Evolutionary conservation across 768 basidiomycete species (phyloP).

Genomic region (Podaxis sp.): DNA sequence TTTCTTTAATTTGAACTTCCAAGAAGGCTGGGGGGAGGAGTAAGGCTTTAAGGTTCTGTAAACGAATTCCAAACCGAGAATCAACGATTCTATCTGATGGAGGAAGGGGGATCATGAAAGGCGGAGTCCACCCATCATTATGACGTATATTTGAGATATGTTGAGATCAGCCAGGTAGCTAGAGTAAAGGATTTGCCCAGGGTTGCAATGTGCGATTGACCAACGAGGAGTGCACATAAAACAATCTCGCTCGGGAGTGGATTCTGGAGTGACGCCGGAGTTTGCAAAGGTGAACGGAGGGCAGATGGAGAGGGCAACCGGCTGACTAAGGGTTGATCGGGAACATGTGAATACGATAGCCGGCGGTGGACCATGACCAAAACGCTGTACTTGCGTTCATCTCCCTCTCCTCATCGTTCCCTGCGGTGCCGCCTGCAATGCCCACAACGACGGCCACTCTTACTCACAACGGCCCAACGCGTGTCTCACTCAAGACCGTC

Average conservation of each 20-base stretch:
- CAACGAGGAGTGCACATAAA: too few relatives aligned
- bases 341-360: slow-evolving; percentile 17
- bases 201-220: too few relatives aligned
- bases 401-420: not conserved
- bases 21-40: too few relatives aligned
- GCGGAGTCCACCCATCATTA: too few relatives aligned
- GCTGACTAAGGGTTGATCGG: slow-evolving; percentile 16
- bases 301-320: not conserved
- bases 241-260: not conserved
- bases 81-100: too few relatives aligned
- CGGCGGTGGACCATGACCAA: slow-evolving; percentile 1
- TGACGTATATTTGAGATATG: too few relatives aligned
- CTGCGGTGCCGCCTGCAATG: slow-evolving; percentile 14
- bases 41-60: too few relatives aligned
- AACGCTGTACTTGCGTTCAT: not conserved
- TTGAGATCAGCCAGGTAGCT: too few relatives aligned
- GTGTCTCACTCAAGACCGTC: slow-evolving; percentile 9
- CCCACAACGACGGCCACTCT: slow-evolving; percentile 19
- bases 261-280: not conserved
- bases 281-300: not conserved
- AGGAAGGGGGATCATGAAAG: too few relatives aligned
- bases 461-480: slow-evolving; percentile 13
- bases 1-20: too few relatives aligned
- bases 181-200: too few relatives aligned
- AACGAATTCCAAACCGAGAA: too few relatives aligned